Conservation (phyloP, 148 eudicot species). For the Oxyria digyna region DNA sequence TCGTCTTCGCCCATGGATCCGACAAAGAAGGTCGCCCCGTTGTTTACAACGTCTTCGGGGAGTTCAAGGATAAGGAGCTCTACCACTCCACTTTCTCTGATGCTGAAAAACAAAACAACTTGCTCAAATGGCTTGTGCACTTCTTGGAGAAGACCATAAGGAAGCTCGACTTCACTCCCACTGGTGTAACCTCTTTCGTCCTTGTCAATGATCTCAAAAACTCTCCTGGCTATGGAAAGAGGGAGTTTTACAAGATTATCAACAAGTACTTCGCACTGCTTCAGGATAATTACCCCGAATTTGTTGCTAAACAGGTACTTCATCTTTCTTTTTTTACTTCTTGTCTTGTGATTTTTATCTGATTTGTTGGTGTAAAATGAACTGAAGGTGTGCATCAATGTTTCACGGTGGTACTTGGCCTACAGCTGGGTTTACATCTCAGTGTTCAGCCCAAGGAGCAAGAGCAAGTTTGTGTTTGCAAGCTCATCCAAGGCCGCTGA, state of each 20-base stretch:
- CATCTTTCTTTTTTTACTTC: no score
- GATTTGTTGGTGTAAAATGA: background rate
- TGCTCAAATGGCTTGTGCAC: no score
- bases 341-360: no score
- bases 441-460: slow-evolving; percentile 23
- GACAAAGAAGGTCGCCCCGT: slow-evolving; percentile 40
- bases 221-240: no score
- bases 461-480: slow-evolving; percentile 27
- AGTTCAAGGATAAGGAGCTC: no score
- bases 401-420: slow-evolving; percentile 36
- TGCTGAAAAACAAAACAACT: no score
- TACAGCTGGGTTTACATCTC: no score
- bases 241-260: background rate
- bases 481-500: slow-evolving; percentile 27
- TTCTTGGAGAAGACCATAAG: no score
- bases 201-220: no score
- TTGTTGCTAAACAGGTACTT: slow-evolving; percentile 49
- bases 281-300: slow-evolving; percentile 41
- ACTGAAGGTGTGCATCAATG: slow-evolving; percentile 37
- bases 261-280: slow-evolving; percentile 11
- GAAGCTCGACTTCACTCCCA: no score
- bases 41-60: slow-evolving; percentile 49
- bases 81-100: no score
- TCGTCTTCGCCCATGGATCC: slow-evolving; percentile 27
- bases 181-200: no score